phyloP scores from a whole-genome alignment of 768 basidiomycete genomes.

The Tulasnella calospora region DNA sequence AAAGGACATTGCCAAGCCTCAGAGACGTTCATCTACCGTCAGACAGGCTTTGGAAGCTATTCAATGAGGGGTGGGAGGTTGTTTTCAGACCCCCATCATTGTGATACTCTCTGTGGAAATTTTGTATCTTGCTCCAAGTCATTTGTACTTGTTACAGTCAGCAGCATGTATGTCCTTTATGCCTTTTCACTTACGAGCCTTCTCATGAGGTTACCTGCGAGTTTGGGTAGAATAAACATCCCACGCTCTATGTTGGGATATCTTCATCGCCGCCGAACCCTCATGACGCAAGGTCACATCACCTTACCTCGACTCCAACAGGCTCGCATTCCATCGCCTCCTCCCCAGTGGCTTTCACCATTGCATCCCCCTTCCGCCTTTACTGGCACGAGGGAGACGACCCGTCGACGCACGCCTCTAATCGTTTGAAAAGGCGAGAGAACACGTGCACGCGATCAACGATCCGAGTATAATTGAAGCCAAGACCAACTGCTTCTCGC shows the following conservation, averaged over 20 bases:
- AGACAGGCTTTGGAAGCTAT: background rate
- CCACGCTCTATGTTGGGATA: background rate
- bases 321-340: background rate
- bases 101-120: background rate
- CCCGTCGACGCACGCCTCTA: background rate
- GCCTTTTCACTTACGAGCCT: background rate
- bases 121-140: background rate
- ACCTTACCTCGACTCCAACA: background rate
- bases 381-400: conserved; percentile 5
- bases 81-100: background rate
- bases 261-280: background rate
- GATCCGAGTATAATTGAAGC: background rate
- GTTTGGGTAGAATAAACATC: background rate
- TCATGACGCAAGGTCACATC: background rate
- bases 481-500: background rate
- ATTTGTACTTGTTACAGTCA: background rate
- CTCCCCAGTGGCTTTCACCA: background rate
- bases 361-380: background rate
- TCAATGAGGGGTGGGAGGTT: background rate
- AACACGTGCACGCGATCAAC: background rate
- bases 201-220: background rate
- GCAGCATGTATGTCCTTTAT: background rate
- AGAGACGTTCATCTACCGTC: background rate
- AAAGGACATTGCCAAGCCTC: background rate
- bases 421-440: background rate